A percentile compares a stretch with the other conserved stretches of the same genome.
phyloP scores from a whole-genome alignment of 2,329 filamentous ascomycete species.

The Aspergillus novoparasiticus region DNA sequence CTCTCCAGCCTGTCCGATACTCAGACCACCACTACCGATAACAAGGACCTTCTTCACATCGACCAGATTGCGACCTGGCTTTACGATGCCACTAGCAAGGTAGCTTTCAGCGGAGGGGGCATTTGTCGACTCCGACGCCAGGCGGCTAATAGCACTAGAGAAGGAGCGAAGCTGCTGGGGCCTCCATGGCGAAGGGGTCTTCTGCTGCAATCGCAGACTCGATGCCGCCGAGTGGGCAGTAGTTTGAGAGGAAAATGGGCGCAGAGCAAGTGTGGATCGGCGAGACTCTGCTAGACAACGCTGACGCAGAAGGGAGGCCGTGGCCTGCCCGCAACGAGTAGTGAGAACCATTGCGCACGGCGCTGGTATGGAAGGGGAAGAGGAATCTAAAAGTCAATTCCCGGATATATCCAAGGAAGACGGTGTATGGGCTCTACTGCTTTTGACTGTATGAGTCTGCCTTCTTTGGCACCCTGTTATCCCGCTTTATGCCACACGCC shows the following conservation, averaged over 20 bases:
- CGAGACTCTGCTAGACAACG: slow-evolving; percentile 43
- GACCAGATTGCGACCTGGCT: slow-evolving; percentile 72
- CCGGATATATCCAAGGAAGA: slow-evolving; percentile 8
- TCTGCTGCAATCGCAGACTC: slow-evolving; percentile 40
- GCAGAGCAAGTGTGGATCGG: slow-evolving; percentile 38
- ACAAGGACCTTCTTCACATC: slow-evolving; percentile 97
- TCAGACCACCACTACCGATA: slow-evolving; percentile 91
- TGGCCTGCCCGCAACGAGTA: slow-evolving; percentile 48
- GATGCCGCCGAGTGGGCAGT: slow-evolving; percentile 34
- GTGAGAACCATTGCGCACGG: slow-evolving; percentile 48
- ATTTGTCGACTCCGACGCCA: slow-evolving; percentile 58
- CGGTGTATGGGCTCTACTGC: slow-evolving; percentile 12
- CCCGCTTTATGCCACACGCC: slow-evolving; percentile 27
- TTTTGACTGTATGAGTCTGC: slow-evolving; percentile 3
- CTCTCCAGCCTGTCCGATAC: slow-evolving; percentile 96
- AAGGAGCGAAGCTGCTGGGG: slow-evolving; percentile 48
- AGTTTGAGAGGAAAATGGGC: slow-evolving; percentile 42
- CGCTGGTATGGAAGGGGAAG: slow-evolving; percentile 25
- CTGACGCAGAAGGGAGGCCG: slow-evolving; percentile 44
- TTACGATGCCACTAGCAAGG: slow-evolving; percentile 82
- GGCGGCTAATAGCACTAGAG: slow-evolving; percentile 42
- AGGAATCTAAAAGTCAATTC: slow-evolving; percentile 16
- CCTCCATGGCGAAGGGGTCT: slow-evolving; percentile 39
- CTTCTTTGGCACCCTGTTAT: slow-evolving; percentile 21
- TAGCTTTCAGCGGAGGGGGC: slow-evolving; percentile 85